Conservation (phyloP, 768 basidiomycete genomes). For the Leccinum incarnatum region DNA sequence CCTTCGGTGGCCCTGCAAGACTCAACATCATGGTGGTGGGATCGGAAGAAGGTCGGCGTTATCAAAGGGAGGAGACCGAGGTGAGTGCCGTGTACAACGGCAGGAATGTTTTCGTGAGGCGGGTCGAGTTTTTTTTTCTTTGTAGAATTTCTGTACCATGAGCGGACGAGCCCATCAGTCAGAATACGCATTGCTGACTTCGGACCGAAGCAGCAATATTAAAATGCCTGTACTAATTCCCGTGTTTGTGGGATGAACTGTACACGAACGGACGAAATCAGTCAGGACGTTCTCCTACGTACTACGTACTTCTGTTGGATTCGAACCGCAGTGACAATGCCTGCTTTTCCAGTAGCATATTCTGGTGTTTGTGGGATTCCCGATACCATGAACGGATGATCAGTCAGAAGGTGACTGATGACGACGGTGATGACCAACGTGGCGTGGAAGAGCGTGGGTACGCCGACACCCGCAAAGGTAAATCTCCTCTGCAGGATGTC, state of each 20-base stretch:
- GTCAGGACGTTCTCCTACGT: background rate
- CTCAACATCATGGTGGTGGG: background rate
- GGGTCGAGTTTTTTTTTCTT: background rate
- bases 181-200: background rate
- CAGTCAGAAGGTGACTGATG: background rate
- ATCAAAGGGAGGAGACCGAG: background rate
- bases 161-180: background rate
- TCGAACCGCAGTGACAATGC: background rate
- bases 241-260: background rate
- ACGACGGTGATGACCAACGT: too few relatives aligned
- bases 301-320: background rate
- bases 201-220: background rate
- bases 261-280: background rate
- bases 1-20: background rate
- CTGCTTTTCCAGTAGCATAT: background rate
- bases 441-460: slow-evolving; percentile 28
- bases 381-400: background rate
- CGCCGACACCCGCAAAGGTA: slow-evolving; percentile 20
- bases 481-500: slow-evolving; percentile 8
- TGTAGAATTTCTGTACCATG: background rate
- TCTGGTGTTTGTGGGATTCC: background rate
- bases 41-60: background rate
- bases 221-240: background rate
- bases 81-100: background rate
- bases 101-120: background rate